A percentile compares a stretch with the other conserved stretches of the same genome.
Conservation (phyloP, 495 filamentous ascomycete genomes). For the Chaetomium cochliodes region DNA sequence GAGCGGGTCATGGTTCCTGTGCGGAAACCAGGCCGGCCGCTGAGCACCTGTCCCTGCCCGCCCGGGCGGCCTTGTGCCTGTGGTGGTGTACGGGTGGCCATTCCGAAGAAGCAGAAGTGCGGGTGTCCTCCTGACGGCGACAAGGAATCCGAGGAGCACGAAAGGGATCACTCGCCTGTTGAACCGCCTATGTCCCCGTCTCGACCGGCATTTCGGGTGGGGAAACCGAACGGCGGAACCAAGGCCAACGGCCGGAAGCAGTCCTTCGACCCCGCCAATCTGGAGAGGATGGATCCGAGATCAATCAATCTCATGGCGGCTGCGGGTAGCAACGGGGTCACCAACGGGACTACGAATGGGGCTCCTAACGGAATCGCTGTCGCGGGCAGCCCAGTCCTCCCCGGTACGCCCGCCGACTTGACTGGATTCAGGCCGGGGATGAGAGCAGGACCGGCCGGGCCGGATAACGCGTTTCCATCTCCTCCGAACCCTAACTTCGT, state of each 20-base stretch:
- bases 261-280: slow-evolving; percentile 42
- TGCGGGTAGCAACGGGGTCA: slow-evolving; percentile 21
- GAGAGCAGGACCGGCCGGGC: slow-evolving; percentile 14
- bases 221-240: slow-evolving; percentile 35
- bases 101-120: slow-evolving; percentile 52
- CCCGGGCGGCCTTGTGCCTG: slow-evolving; percentile 54
- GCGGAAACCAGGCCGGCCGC: slow-evolving; percentile 74
- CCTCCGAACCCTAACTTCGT: slow-evolving; percentile 12
- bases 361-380: slow-evolving; percentile 22
- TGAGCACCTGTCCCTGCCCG: slow-evolving; percentile 74
- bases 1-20: slow-evolving; percentile 74
- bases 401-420: slow-evolving; percentile 1
- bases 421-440: slow-evolving; percentile 14
- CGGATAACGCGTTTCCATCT: slow-evolving; percentile 8
- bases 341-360: slow-evolving; percentile 14
- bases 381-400: slow-evolving; percentile 10
- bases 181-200: slow-evolving; percentile 40
- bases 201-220: slow-evolving; percentile 43
- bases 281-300: slow-evolving; percentile 48
- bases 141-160: not conserved
- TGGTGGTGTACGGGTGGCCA: slow-evolving; percentile 51
- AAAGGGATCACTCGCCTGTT: slow-evolving; percentile 25
- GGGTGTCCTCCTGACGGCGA: slow-evolving; percentile 36
- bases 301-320: slow-evolving; percentile 41
- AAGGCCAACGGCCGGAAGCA: slow-evolving; percentile 43